Percentiles rank a stretch among this genome's conserved stretches.
phyloP scores from a whole-genome alignment of 108 stramenopile species.

The Cyclotella distinguenda region DNA sequence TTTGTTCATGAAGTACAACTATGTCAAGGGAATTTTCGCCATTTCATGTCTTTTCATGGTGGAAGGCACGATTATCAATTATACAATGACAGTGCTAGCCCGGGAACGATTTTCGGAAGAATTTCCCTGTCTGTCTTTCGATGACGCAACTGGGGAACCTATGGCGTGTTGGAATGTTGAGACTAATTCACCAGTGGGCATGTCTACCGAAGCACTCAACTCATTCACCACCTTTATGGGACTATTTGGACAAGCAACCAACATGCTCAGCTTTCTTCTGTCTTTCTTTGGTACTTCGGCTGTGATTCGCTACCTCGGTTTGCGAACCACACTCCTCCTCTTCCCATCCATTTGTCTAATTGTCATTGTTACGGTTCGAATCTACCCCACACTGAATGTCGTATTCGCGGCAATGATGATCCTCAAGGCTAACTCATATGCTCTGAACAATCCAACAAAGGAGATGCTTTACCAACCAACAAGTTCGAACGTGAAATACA shows the following conservation, averaged over 20 bases:
- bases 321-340: conserved; percentile 85
- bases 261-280: conserved; percentile 89
- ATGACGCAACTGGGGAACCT: conserved; percentile 46
- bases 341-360: conserved; percentile 88
- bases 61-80: conserved; percentile 97
- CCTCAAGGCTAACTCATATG: conserved; percentile 94
- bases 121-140: conserved; percentile 68
- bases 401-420: conserved; percentile 96
- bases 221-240: conserved; percentile 96
- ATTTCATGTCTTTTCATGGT: conserved; percentile 98
- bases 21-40: conserved; percentile 97
- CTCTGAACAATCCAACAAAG: conserved; percentile 97
- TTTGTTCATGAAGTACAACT: conserved; percentile 91
- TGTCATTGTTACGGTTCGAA: conserved; percentile 85
- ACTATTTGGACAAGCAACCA: conserved; percentile 95
- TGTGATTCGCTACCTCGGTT: conserved; percentile 92
- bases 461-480: conserved; percentile 98
- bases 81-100: conserved; percentile 95
- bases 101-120: conserved; percentile 79
- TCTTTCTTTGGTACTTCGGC: conserved; percentile 93
- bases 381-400: conserved; percentile 82
- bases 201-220: conserved; percentile 72
- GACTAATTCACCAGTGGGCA: conserved; percentile 61
- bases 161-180: conserved; percentile 75
- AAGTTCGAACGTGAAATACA: conserved; percentile 91